Percentiles rank a stretch among this genome's conserved stretches.
These are phyloP conservation scores for Candida pseudoviswanathii DNA, from an alignment of 1,139 yeast genomes.

Conservation along the genomic window DNA sequence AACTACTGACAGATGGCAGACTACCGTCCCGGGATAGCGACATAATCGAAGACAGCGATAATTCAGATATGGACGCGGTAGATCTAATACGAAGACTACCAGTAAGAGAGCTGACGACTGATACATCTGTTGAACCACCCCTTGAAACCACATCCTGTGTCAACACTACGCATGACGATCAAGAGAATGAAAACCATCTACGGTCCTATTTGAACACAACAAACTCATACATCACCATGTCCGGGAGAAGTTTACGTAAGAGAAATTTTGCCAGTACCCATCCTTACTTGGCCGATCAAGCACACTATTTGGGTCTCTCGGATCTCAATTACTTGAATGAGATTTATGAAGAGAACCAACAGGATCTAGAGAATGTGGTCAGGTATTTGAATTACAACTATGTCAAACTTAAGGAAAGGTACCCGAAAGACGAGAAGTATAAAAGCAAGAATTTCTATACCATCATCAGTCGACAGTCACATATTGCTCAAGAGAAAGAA, in stretches of 20 bases:
- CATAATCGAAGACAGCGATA: conserved; percentile 11
- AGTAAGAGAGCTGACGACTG: neutral
- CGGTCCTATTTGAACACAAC: conserved; percentile 17
- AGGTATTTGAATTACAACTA: conserved; percentile 40
- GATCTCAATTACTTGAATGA: conserved; percentile 39
- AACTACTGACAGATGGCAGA: neutral
- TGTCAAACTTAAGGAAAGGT: conserved; percentile 29
- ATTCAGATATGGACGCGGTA: conserved; percentile 8
- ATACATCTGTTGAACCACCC: no score
- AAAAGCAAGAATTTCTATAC: conserved; percentile 42
- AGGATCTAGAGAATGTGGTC: conserved; percentile 36
- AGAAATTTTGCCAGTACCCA: conserved; percentile 50
- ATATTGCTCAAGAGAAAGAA: conserved; percentile 13
- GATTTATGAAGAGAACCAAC: conserved; percentile 36
- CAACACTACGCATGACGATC: conserved; percentile 6
- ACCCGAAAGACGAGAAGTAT: conserved; percentile 45
- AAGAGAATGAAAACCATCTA: conserved; percentile 17
- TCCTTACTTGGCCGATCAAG: conserved; percentile 52
- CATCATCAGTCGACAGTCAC: conserved; percentile 32
- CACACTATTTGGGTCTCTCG: conserved; percentile 47
- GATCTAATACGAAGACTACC: conserved; percentile 6
- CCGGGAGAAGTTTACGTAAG: conserved; percentile 41
- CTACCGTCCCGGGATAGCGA: conserved; percentile 1
- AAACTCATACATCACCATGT: conserved; percentile 6
- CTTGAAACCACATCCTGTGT: neutral